A percentile compares a stretch with the other conserved stretches of the same genome.
Conservation (phyloP, 345 rosid genomes). For the Citrus sp. region DNA sequence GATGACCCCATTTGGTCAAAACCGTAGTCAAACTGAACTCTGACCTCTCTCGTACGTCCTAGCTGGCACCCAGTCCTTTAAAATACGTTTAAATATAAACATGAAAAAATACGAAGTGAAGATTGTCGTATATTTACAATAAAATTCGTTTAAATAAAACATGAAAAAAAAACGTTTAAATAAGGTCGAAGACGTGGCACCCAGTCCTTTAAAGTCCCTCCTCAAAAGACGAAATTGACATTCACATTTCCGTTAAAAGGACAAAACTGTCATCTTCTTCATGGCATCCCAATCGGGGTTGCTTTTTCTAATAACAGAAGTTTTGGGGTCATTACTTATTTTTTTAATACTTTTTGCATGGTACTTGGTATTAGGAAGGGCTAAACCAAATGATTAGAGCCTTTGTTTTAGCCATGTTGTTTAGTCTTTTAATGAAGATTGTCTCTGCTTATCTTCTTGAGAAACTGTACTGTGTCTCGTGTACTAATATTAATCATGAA, state of each 20-base stretch:
- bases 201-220: constrained; percentile 8
- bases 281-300: neutral
- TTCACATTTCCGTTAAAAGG: neutral
- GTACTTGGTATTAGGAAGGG: neutral
- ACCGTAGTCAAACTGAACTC: constrained; percentile 26
- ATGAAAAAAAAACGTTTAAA: neutral
- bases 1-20: constrained; percentile 29
- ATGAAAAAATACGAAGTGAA: too few species aligned
- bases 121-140: too few species aligned
- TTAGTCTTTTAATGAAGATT: constrained; percentile 22
- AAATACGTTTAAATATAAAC: too few species aligned
- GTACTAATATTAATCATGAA: neutral
- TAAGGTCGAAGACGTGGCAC: constrained; percentile 13
- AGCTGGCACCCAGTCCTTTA: constrained; percentile 19
- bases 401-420: constrained; percentile 7
- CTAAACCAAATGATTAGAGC: constrained; percentile 27
- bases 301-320: neutral
- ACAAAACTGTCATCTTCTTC: constrained; percentile 20
- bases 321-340: neutral
- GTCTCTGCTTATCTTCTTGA: constrained; percentile 10
- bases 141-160: neutral
- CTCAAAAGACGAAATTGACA: constrained; percentile 31
- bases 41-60: constrained; percentile 13
- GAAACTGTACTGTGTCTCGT: neutral
- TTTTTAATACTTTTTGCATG: neutral